These are phyloP conservation scores for Leccinellum albellum DNA, from an alignment of 768 basidiomycete species.

Conservation along the genomic window DNA sequence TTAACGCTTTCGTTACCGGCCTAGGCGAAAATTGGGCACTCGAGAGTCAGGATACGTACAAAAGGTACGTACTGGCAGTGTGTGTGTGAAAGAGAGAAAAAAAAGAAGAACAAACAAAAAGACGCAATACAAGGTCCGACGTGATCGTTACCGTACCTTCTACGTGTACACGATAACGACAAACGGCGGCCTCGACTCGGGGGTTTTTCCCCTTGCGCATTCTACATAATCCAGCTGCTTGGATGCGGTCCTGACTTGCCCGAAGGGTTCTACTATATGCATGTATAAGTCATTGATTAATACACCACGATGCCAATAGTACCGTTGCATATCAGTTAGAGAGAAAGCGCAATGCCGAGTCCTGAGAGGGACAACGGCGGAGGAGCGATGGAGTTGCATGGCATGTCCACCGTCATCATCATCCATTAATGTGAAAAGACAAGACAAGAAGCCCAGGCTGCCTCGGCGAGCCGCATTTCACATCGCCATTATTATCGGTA, in stretches of 20 bases:
- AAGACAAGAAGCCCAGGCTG: no score
- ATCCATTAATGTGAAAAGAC: background rate
- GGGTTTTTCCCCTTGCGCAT: background rate
- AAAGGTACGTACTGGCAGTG: background rate
- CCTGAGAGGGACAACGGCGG: background rate
- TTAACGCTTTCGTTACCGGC: background rate
- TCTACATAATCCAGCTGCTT: background rate
- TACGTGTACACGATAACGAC: background rate
- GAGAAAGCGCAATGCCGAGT: background rate
- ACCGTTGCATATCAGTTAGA: background rate
- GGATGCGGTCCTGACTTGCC: background rate
- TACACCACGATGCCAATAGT: no score
- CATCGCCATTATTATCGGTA: background rate
- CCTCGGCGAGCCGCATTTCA: no score
- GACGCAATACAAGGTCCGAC: background rate
- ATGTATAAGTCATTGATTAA: no score
- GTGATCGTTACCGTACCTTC: background rate
- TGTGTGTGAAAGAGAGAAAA: background rate
- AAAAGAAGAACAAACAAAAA: background rate
- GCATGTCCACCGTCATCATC: background rate
- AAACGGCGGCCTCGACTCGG: background rate
- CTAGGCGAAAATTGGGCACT: background rate
- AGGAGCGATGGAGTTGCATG: background rate
- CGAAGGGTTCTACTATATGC: background rate
- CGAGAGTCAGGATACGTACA: background rate